Evolutionary conservation across 2,329 filamentous ascomycete genomes (phyloP), one percentile per base, ranked within the genome.

Genomic region (Aspergillus udagawae): DNA sequence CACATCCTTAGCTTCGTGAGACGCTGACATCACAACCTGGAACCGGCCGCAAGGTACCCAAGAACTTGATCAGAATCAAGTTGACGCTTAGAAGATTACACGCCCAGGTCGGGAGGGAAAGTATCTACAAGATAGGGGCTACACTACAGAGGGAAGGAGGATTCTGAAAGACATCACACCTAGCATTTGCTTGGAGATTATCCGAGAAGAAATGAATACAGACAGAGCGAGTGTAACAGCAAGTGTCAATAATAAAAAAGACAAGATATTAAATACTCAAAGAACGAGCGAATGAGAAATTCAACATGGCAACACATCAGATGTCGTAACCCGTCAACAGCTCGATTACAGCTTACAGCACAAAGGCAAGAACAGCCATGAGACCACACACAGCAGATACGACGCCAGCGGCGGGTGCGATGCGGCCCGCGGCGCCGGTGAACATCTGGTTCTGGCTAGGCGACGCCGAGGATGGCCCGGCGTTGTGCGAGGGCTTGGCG

Each of bases 391-490:
- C 53, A 1, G 57, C 62, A 0, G 70, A 66, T 9, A 63, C 54
- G 21, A 70, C 32, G 2, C 67, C 68, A 3, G 64, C 63, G 9
- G 42, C 23, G 2, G 58, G 58, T 1, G 65, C 58, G 3, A 67
- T 20, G 1, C 60, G 62, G 3, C 60, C 57, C 10, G 63, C 70
- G 25, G 51, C 61, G 23, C 70, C 70, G 1, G 59, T 58, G 59
- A 72, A 73, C 56, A 68, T 1, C 23, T 8, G 21, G 2, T 58
- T 44, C 57, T 63, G 79, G 67, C 62, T 78, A 66, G 41, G 76
- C 69, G 41, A 76, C 69, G 49, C 73, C 67, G 55, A 76, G 63
- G 23, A 73, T 66, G 7, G 76, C 76, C 29, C 73, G 3, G 41
- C 73, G 56, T 79, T 74, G 54, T 67, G 67, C 20, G 21, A 12